Conservation (phyloP, 768 basidiomycete genomes). For the Lactarius indigo region DNA sequence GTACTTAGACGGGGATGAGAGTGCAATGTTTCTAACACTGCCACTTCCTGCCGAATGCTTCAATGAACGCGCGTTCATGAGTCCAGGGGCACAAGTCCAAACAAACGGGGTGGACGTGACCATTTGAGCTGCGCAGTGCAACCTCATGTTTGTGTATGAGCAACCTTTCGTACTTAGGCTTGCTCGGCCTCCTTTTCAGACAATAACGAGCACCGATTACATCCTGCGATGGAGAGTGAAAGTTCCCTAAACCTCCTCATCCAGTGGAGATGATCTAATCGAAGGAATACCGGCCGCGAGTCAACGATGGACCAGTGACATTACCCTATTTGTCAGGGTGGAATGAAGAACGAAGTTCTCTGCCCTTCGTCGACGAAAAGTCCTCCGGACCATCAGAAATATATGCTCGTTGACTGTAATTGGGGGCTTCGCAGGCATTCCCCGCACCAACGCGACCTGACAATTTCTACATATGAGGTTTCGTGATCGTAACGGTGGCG, state of each 20-base stretch:
- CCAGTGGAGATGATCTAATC: slow-evolving; percentile 3
- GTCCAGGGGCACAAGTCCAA: neutral
- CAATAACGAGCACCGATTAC: no score
- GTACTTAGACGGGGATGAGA: neutral
- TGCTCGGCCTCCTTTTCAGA: neutral
- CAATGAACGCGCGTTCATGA: neutral
- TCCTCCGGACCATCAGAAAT: neutral
- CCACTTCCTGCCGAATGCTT: slow-evolving; percentile 13
- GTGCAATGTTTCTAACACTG: slow-evolving; percentile 7
- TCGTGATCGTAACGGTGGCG: neutral
- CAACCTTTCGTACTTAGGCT: neutral
- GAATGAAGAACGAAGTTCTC: neutral
- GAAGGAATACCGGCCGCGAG: neutral
- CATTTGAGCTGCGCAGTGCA: neutral
- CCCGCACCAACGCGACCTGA: slow-evolving; percentile 18
- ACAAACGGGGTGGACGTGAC: neutral
- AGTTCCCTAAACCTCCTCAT: slow-evolving; percentile 20
- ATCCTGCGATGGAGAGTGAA: neutral
- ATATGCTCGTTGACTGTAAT: neutral
- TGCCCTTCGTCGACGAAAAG: neutral
- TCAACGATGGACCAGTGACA: neutral
- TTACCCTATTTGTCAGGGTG: neutral
- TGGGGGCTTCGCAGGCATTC: neutral
- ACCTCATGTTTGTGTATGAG: neutral
- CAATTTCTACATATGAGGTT: neutral